Evolutionary conservation across 2,329 filamentous ascomycete genomes (phyloP).

Genomic region (Diaporthe helianthi): DNA sequence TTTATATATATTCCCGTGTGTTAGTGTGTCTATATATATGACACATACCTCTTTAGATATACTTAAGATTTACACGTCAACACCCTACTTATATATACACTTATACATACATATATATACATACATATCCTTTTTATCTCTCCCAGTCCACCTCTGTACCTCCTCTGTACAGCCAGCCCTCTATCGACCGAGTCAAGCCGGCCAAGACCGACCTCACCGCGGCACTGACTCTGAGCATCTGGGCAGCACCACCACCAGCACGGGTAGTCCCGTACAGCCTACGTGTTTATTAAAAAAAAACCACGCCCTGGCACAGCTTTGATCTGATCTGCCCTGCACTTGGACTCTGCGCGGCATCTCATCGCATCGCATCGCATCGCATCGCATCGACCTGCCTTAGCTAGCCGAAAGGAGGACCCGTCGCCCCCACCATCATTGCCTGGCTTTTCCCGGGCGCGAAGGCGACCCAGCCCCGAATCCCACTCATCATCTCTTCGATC

Average conservation of each 20-base stretch:
- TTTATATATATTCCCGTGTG: neutral
- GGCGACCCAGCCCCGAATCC: conserved; percentile 13
- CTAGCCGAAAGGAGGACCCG: conserved; percentile 8
- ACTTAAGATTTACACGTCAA: neutral
- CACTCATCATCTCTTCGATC: conserved; percentile 19
- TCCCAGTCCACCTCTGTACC: neutral
- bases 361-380: no score
- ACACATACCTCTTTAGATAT: neutral
- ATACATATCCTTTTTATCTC: neutral
- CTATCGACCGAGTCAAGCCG: conserved; percentile 16
- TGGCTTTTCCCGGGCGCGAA: conserved; percentile 23
- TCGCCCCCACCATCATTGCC: neutral
- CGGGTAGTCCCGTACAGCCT: neutral
- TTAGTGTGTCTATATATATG: neutral
- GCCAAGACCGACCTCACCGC: conserved; percentile 10
- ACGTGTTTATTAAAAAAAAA: conserved; percentile 19
- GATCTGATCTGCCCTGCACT: conserved; percentile 1
- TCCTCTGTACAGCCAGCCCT: neutral
- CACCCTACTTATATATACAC: neutral
- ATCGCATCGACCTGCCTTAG: conserved; percentile 9
- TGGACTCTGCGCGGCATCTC: neutral
- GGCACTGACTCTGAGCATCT: neutral
- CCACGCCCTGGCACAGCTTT: neutral
- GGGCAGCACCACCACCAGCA: neutral
- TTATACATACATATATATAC: neutral